Evolutionary conservation across 441 rosid species (phyloP).

Genomic region (Populus hybrid): DNA sequence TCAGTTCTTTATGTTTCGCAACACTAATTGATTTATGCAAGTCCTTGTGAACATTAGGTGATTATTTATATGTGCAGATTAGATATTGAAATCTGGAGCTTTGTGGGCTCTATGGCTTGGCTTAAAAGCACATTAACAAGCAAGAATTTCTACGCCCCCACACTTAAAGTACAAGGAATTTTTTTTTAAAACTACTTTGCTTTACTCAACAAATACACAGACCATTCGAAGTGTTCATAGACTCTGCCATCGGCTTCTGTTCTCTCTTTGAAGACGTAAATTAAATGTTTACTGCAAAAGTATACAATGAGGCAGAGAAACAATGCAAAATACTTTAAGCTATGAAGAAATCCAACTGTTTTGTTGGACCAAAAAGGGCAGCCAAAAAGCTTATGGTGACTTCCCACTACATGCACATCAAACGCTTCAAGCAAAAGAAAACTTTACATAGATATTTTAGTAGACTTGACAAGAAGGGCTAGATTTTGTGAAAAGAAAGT

Average conservation of each 20-base stretch:
- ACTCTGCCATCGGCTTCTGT: slow-evolving; percentile 20
- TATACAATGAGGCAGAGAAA: slow-evolving; percentile 9
- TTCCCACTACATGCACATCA: slow-evolving; percentile 34
- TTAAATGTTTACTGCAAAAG: slow-evolving; percentile 12
- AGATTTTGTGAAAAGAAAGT: slow-evolving; percentile 20
- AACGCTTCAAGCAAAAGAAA: slow-evolving; percentile 54
- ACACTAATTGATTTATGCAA: slow-evolving; percentile 31
- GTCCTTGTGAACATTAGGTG: background rate
- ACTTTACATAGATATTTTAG: slow-evolving; percentile 19
- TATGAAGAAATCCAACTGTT: slow-evolving; percentile 24
- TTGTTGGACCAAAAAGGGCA: slow-evolving; percentile 36
- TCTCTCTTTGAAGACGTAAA: slow-evolving; percentile 23
- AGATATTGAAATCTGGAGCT: background rate
- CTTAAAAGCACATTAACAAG: slow-evolving; percentile 59
- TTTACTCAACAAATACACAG: slow-evolving; percentile 71
- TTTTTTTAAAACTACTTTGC: slow-evolving; percentile 53
- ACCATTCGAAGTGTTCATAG: slow-evolving; percentile 42
- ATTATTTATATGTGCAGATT: background rate
- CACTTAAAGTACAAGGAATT: slow-evolving; percentile 85
- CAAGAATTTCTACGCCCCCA: slow-evolving; percentile 57
- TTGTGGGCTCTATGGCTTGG: background rate
- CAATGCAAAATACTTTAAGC: slow-evolving; percentile 16
- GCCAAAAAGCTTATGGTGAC: slow-evolving; percentile 29
- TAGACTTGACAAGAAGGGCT: slow-evolving; percentile 24
- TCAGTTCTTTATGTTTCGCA: slow-evolving; percentile 21